phyloP scores from a whole-genome alignment of 2,329 filamentous ascomycete genomes.

The Cladosporium cucumerinum region DNA sequence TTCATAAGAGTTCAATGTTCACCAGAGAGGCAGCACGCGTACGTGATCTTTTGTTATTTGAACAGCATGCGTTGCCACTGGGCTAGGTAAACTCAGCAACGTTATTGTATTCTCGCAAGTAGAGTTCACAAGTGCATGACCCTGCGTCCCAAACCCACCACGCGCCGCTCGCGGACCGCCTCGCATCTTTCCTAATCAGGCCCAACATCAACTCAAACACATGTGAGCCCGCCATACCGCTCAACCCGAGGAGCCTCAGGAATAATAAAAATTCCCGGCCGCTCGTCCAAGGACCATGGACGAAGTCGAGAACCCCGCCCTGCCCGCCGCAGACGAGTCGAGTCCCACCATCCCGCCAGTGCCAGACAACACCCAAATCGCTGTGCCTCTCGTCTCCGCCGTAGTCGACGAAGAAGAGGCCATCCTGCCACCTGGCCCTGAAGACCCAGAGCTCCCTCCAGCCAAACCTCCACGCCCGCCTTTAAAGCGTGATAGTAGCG shows the following conservation, averaged over 20 bases:
- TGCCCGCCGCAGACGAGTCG: conserved; percentile 34
- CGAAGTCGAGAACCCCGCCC: conserved; percentile 37
- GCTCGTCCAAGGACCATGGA: conserved; percentile 29
- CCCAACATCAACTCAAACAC: conserved; percentile 2
- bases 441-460: conserved; percentile 7
- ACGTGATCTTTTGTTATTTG: too few relatives aligned
- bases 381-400: conserved; percentile 12
- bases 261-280: not conserved
- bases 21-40: too few relatives aligned
- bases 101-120: too few relatives aligned
- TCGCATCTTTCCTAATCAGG: not conserved
- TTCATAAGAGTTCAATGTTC: too few relatives aligned
- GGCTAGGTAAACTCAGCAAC: too few relatives aligned
- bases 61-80: too few relatives aligned
- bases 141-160: conserved; percentile 1
- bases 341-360: conserved; percentile 31
- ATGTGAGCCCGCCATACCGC: conserved; percentile 6
- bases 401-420: conserved; percentile 2
- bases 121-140: conserved; percentile 6
- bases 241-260: not conserved
- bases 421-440: conserved; percentile 3
- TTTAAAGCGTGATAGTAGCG: conserved; percentile 37
- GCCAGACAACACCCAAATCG: conserved; percentile 22
- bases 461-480: conserved; percentile 33
- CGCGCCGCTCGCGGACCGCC: not conserved